Evolutionary conservation across 139 green algal species (phyloP).

Genomic region (Bryopsis sp.): DNA sequence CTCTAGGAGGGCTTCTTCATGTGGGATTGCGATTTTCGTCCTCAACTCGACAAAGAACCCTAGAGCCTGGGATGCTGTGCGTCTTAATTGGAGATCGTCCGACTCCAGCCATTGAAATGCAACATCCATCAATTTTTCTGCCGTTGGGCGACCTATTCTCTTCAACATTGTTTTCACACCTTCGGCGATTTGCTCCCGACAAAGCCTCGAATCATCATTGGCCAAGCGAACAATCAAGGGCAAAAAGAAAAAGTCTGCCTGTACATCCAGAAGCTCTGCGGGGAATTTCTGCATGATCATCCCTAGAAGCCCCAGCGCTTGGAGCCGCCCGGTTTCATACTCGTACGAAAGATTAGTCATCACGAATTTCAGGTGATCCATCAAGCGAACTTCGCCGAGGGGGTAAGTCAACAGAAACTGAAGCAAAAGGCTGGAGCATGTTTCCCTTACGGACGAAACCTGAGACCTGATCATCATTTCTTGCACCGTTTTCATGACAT

Average conservation of each 20-base stretch:
- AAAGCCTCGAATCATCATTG: background rate
- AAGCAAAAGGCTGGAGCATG: background rate
- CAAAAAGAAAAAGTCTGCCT: background rate
- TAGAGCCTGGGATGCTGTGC: background rate
- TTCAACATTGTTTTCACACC: background rate
- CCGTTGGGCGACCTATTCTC: background rate
- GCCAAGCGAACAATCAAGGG: background rate
- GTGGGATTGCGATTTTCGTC: background rate
- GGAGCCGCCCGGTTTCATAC: background rate
- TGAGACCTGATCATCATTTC: conserved; percentile 1
- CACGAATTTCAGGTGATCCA: background rate
- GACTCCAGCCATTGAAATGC: background rate
- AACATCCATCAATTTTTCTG: background rate
- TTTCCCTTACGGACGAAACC: background rate
- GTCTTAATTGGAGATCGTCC: background rate
- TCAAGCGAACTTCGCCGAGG: background rate
- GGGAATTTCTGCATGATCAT: background rate
- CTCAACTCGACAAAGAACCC: background rate
- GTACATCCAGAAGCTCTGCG: background rate
- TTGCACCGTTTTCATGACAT: background rate
- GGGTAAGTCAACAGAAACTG: conserved; percentile 4
- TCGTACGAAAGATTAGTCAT: background rate
- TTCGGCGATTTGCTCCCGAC: background rate
- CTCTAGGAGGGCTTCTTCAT: background rate
- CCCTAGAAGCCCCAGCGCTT: background rate